phyloP scores from a whole-genome alignment of 495 filamentous ascomycete species.

The Daldinia loculata region DNA sequence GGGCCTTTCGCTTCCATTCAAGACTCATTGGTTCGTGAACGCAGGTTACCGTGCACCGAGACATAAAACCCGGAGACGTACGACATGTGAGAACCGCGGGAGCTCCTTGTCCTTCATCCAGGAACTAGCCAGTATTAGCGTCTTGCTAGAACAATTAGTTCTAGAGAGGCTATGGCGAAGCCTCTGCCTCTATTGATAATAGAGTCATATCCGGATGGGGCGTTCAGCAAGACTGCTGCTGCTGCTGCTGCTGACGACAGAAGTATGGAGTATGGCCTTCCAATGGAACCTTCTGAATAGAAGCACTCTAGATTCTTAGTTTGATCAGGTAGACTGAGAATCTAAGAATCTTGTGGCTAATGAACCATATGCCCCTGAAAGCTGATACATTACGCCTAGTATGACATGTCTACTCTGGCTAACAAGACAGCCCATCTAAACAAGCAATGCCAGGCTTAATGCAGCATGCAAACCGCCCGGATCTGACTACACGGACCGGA shows the following conservation, averaged over 20 bases:
- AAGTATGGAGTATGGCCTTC: not conserved
- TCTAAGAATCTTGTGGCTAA: conserved; percentile 1
- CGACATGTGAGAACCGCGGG: conserved; percentile 14
- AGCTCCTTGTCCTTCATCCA: conserved; percentile 5
- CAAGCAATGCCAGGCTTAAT: conserved; percentile 28
- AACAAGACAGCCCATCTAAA: conserved; percentile 8
- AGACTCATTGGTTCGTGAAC: conserved; percentile 39
- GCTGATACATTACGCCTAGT: conserved; percentile 4
- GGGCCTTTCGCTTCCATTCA: conserved; percentile 40
- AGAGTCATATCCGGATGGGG: not conserved
- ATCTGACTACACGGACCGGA: not conserved
- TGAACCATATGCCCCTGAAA: not conserved
- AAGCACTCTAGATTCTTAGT: not conserved
- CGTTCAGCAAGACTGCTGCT: not conserved
- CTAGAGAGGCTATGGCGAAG: not conserved
- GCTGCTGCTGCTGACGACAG: not conserved
- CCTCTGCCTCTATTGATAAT: not conserved
- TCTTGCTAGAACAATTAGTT: not conserved
- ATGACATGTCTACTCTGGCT: conserved; percentile 10
- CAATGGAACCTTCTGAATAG: not conserved
- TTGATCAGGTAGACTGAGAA: not conserved
- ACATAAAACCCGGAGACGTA: conserved; percentile 30
- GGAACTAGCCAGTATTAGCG: not conserved
- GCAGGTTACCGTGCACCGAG: conserved; percentile 40
- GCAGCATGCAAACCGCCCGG: conserved; percentile 4